These are phyloP conservation scores for Litchi chinensis DNA, from an alignment of 345 rosid species.

Conservation along the genomic window DNA sequence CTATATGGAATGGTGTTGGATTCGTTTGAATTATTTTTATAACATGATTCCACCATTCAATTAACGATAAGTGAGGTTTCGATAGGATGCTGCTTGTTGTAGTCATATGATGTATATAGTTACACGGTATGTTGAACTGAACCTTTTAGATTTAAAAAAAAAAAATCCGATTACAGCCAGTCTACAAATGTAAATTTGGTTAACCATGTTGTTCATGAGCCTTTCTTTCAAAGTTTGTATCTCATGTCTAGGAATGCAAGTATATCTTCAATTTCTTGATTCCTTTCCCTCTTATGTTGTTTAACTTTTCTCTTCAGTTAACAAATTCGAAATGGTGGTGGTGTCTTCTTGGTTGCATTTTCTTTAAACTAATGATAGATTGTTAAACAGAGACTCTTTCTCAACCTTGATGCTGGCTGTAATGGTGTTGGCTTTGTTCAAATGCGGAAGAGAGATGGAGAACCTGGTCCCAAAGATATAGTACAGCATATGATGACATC, in stretches of 20 bases:
- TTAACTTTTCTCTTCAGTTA: not conserved
- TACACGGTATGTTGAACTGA: not conserved
- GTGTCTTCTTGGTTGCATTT: not conserved
- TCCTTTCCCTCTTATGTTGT: not conserved
- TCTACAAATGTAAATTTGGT: not conserved
- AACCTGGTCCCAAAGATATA: slow-evolving; percentile 83
- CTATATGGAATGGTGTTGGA: not conserved
- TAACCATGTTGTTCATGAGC: not conserved
- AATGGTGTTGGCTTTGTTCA: slow-evolving; percentile 88
- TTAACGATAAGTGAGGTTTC: not conserved
- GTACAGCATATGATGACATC: slow-evolving; percentile 87
- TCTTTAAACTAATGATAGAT: slow-evolving; percentile 5
- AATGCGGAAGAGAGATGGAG: slow-evolving; percentile 86
- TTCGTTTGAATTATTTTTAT: not conserved
- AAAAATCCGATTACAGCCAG: not conserved
- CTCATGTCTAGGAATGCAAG: not conserved
- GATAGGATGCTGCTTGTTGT: not conserved
- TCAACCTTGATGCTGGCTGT: slow-evolving; percentile 88
- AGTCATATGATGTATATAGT: not conserved
- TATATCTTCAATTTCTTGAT: not conserved
- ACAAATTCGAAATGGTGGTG: not conserved
- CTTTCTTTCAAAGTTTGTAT: not conserved
- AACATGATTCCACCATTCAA: not conserved
- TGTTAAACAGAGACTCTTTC: slow-evolving; percentile 67
- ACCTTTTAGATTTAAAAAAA: no score